These are phyloP conservation scores for Draba incana DNA, from an alignment of 345 rosid species.

Conservation along the genomic window DNA sequence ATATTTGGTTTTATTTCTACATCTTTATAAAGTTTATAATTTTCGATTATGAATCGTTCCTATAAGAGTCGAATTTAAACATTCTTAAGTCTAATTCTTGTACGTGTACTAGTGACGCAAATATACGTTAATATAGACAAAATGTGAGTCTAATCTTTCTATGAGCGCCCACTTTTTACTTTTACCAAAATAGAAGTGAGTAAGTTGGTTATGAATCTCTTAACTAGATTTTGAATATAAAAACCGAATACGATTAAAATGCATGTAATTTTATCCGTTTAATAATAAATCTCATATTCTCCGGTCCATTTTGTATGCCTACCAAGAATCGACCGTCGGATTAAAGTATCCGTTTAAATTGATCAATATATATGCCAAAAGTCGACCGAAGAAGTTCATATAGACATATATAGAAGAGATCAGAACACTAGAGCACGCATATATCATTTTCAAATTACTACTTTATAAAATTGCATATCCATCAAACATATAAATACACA, in stretches of 20 bases:
- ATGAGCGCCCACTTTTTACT: background rate
- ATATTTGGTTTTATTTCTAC: conserved; percentile 2
- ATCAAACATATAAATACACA: background rate
- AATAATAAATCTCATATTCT: background rate
- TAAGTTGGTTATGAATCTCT: too few relatives aligned
- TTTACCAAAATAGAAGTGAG: background rate
- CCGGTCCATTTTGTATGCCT: background rate
- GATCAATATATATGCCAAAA: background rate
- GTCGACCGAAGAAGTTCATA: background rate
- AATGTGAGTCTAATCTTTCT: background rate
- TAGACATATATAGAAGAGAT: background rate
- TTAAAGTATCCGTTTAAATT: background rate
- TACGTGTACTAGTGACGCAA: background rate
- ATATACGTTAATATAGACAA: background rate
- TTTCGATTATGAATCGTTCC: background rate
- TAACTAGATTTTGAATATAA: background rate
- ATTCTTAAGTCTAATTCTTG: background rate
- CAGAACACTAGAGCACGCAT: background rate
- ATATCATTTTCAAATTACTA: background rate
- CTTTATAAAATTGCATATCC: background rate
- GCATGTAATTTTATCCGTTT: background rate
- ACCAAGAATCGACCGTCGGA: background rate
- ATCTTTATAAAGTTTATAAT: background rate
- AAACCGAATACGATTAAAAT: background rate
- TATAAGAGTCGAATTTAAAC: background rate